Evolutionary conservation across 192 early-diverging fungal species (phyloP).

Genomic region (Rhizophagus clarus): DNA sequence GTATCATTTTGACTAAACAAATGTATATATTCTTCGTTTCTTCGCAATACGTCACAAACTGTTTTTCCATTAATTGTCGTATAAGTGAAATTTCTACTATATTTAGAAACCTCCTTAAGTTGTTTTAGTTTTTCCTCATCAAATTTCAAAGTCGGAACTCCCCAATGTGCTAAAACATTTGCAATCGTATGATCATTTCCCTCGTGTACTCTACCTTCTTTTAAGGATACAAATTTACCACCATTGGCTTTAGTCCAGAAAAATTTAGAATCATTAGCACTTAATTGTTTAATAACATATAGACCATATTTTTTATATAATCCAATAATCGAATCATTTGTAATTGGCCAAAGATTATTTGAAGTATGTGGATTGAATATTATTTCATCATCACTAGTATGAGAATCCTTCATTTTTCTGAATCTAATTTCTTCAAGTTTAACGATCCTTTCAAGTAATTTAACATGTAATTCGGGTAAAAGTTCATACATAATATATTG

Average conservation of each 20-base stretch:
- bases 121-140: not conserved
- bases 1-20: not conserved
- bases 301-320: not conserved
- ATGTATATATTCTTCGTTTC: not conserved
- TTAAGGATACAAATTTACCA: conserved; percentile 2
- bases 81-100: not conserved
- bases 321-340: not conserved
- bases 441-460: not conserved
- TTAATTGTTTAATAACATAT: not conserved
- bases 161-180: not conserved
- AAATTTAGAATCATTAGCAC: not conserved
- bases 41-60: not conserved
- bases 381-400: too few species aligned
- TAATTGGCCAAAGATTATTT: not conserved
- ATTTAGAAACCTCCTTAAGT: not conserved
- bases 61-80: not conserved
- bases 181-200: not conserved
- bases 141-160: not conserved
- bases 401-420: too few species aligned
- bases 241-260: conserved; percentile 3
- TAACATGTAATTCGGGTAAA: conserved; percentile 8
- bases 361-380: too few species aligned
- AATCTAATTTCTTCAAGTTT: not conserved
- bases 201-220: not conserved
- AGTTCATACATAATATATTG: conserved; percentile 9